Evolutionary conservation across 164 flowering plant genomes (phyloP), one percentile per base, ranked within the genome.

Genomic region (Kingdonia uniflora): DNA sequence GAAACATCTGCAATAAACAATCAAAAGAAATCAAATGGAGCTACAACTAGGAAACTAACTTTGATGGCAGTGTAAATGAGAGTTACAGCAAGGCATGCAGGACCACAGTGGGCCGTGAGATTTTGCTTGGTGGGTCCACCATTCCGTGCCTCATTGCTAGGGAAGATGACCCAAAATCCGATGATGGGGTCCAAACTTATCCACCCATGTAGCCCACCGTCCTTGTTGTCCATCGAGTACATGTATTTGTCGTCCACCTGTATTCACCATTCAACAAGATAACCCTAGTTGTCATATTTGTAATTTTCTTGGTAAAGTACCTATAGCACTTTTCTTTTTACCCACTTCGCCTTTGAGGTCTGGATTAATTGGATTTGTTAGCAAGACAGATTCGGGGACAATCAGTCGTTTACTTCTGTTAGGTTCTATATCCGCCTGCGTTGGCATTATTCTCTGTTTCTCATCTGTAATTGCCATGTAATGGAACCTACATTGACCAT

Each of bases 181-280:
- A 80, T 47, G 19, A 51, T 52, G 11, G 76, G 78, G 37, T 60
- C 61, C 0, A 73, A 69, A 57, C 78, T 67, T 49, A 77, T 73
- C 81, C 85, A 80, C 2, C 81, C 81, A 64, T 80, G 80, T 19
- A 80, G 66, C 19, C 77, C 74, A n/a, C 72, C 70, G 58, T 80
- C 81, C 52, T 76, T 71, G 63, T 75, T 71, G 61, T 75, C 84
- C 73, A 66, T 62, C 0, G 85, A 75, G 35, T 80, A 77, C 65
- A 73, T 76, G 65, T 77, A 80, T 66, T 77, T 77, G 49, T 80
- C 85, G 58, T 80, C 85, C 25, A 80, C 84, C 84, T 79, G 68
- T n/a, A 19, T 6, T 15, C n/a, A 29, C 2, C 50, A 45, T 19
- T 40, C 24, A 14, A 60, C 42, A 35, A 6, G 24, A 19, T 25